Percentiles rank a stretch among this genome's conserved stretches.
phyloP scores from a whole-genome alignment of 73 alveolate species.

The Durusdinium trenchii region DNA sequence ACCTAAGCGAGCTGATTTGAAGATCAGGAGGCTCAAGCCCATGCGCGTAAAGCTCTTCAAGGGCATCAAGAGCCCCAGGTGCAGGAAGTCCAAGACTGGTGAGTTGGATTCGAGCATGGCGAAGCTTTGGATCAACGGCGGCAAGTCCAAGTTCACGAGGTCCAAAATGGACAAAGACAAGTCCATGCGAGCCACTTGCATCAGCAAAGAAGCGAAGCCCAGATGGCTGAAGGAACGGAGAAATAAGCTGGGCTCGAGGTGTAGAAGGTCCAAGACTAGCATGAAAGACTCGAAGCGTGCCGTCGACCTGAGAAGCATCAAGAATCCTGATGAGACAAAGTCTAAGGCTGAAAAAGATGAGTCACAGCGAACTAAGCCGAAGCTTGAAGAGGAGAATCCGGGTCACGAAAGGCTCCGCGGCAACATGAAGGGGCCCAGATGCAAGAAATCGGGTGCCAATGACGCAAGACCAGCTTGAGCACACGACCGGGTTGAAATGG shows the following conservation, averaged over 20 bases:
- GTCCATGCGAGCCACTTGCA: neutral
- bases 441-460: neutral
- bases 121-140: neutral
- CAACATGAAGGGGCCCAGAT: neutral
- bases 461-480: neutral
- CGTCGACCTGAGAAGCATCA: neutral
- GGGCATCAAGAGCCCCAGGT: neutral
- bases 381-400: neutral
- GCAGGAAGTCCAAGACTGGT: slow-evolving; percentile 7
- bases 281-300: neutral
- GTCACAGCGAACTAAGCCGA: neutral
- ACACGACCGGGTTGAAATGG: slow-evolving; percentile 1
- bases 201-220: neutral
- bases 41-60: neutral
- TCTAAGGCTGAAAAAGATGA: neutral
- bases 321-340: neutral
- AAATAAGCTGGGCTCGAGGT: neutral
- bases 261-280: neutral
- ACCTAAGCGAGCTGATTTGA: neutral
- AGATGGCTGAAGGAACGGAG: neutral
- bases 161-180: neutral
- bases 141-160: neutral
- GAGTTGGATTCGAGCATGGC: neutral
- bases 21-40: neutral
- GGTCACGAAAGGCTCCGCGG: neutral